These are phyloP conservation scores for Myxozyma monticola DNA, from an alignment of 805 yeast species.

Conservation along the genomic window DNA sequence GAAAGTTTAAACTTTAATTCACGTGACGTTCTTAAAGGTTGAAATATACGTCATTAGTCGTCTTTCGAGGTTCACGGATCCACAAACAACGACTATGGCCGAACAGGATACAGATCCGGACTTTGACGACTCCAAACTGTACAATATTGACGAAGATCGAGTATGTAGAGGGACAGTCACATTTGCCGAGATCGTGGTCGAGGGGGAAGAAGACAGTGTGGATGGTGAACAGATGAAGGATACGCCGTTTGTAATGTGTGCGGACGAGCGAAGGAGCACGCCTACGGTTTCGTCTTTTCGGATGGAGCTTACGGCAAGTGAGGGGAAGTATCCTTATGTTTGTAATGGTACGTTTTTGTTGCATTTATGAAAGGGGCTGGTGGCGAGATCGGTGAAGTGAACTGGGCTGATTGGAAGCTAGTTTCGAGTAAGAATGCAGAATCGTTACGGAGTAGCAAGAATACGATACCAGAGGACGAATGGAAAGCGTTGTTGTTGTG, in stretches of 20 bases:
- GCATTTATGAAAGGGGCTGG: no score
- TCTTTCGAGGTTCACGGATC: no score
- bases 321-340: neutral
- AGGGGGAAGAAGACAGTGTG: neutral
- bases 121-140: neutral
- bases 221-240: no score
- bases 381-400: no score
- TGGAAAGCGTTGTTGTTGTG: conserved; percentile 7
- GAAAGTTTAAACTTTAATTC: no score
- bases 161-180: conserved; percentile 12
- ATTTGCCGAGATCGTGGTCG: conserved; percentile 14
- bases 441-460: neutral
- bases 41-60: no score
- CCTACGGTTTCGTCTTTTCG: neutral
- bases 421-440: no score
- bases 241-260: conserved; percentile 20
- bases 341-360: no score
- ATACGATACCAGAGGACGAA: conserved; percentile 7
- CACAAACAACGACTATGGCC: no score
- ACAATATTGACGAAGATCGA: neutral
- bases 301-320: neutral
- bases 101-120: no score
- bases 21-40: no score
- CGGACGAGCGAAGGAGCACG: neutral
- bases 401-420: no score